Evolutionary conservation across 2,329 filamentous ascomycete species (phyloP).

Genomic region (Calonectria pseudoturangicola): DNA sequence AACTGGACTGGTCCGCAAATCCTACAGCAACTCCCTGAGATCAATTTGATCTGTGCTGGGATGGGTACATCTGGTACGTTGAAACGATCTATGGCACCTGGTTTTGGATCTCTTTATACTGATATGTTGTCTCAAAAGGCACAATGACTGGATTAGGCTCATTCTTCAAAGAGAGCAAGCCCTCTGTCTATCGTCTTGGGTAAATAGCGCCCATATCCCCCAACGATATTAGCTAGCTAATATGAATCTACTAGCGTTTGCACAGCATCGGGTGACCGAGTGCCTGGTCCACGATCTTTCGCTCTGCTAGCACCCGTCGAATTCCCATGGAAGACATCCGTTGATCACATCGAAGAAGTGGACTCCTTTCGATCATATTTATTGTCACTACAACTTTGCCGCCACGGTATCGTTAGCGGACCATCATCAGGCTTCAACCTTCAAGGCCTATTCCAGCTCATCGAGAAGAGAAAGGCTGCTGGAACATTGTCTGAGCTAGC

Average conservation of each 20-base stretch:
- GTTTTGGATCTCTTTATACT: not conserved
- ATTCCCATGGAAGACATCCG: slow-evolving; percentile 9
- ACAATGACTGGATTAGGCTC: slow-evolving; percentile 16
- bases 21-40: not conserved
- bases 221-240: not conserved
- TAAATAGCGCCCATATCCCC: too few species aligned
- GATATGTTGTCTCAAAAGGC: not conserved
- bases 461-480: slow-evolving; percentile 4
- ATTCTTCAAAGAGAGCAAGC: slow-evolving; percentile 16
- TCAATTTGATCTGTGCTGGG: slow-evolving; percentile 4
- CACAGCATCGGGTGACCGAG: not conserved
- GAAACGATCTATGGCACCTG: too few species aligned
- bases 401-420: slow-evolving; percentile 1
- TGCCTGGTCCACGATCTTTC: not conserved
- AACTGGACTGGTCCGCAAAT: slow-evolving; percentile 12
- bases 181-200: slow-evolving; percentile 7
- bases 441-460: not conserved
- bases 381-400: not conserved
- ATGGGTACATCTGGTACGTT: slow-evolving; percentile 11
- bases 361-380: slow-evolving; percentile 13
- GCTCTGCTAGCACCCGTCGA: not conserved
- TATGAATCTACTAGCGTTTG: not conserved
- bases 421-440: slow-evolving; percentile 17
- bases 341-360: slow-evolving; percentile 13
- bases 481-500: not conserved